Evolutionary conservation across 2,329 filamentous ascomycete species (phyloP).

Genomic region (Penicillium sp.): DNA sequence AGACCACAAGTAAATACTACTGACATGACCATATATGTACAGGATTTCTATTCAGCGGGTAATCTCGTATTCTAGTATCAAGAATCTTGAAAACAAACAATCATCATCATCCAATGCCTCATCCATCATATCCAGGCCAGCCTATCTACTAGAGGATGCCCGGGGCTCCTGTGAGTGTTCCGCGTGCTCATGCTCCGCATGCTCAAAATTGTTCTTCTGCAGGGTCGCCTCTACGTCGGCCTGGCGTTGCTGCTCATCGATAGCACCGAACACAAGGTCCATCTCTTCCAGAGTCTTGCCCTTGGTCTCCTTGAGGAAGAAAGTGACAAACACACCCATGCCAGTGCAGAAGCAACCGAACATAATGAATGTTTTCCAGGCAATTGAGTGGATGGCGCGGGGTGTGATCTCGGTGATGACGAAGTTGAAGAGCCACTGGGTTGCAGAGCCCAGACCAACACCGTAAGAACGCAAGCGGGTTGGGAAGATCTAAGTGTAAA

Average conservation of each 20-base stretch:
- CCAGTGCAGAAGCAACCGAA: constrained; percentile 46
- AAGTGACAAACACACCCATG: constrained; percentile 39
- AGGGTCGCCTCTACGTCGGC: constrained; percentile 32
- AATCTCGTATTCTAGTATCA: too few relatives aligned
- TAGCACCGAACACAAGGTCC: constrained; percentile 38
- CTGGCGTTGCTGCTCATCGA: constrained; percentile 27
- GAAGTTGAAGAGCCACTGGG: constrained; percentile 49
- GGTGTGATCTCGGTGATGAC: constrained; percentile 48
- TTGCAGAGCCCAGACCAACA: constrained; percentile 44
- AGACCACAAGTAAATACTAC: too few relatives aligned
- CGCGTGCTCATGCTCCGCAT: constrained; percentile 24
- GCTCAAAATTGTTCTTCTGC: constrained; percentile 28
- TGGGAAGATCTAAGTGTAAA: constrained; percentile 39
- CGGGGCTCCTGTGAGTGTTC: constrained; percentile 22
- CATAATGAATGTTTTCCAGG: constrained; percentile 47
- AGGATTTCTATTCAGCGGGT: too few relatives aligned
- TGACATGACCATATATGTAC: too few relatives aligned
- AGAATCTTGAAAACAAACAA: too few relatives aligned
- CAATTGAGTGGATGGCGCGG: constrained; percentile 43
- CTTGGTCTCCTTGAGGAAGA: constrained; percentile 47
- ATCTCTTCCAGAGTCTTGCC: constrained; percentile 45
- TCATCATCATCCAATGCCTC: too few relatives aligned
- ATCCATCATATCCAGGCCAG: too few relatives aligned
- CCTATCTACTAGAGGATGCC: not conserved
- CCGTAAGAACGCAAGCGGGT: constrained; percentile 46